Evolutionary conservation across 2,329 filamentous ascomycete species (phyloP), one percentile per base, ranked within the genome.

Genomic region (Neonectria magnoliae): DNA sequence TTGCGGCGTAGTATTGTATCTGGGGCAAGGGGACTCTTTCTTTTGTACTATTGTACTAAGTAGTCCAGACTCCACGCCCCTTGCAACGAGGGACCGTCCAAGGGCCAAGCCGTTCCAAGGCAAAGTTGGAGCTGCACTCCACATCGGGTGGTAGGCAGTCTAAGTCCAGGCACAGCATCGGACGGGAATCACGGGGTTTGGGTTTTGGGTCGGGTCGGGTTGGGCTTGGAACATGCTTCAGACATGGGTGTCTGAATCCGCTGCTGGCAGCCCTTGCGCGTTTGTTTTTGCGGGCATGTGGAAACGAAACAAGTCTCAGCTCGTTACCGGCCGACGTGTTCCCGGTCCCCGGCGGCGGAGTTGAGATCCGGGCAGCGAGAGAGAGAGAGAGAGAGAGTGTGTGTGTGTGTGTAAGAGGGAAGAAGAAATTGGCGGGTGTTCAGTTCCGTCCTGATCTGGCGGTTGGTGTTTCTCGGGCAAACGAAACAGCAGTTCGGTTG

Each of bases 201-300:
- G 33, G 33, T 14, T 36, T 36, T 41, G 38, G 16, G 16, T 42
- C 18, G n/a, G 38, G n/a, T 42, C 18, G n/a, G 38, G 38, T 48
- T 22, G 53, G 42, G 13, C 36, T 47, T 22, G 53, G 44, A 38
- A 57, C 18, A 47, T 48, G 45, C 45, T 48, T 48, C 14, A 48
- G 33, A 20, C 57, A 60, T 27, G 42, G 57, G 42, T n/a, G 56
- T 31, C 38, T 42, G 38, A 60, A 53, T 25, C 52, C 47, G 57
- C 20, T 41, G 18, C 25, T 36, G 33, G 18, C 25, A 14, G 33
- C 33, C 45, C 45, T 29, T 29, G 45, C 25, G 16, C 14, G 36
- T 38, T 38, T 42, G 38, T 9, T 2, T 38, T 38, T 42, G 38
- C n/a, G n/a, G 38, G 48, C 27, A 51, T 8, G 11, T 51, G 48